Evolutionary conservation across 495 filamentous ascomycete species (phyloP).

Genomic region (Evernia prunastri): DNA sequence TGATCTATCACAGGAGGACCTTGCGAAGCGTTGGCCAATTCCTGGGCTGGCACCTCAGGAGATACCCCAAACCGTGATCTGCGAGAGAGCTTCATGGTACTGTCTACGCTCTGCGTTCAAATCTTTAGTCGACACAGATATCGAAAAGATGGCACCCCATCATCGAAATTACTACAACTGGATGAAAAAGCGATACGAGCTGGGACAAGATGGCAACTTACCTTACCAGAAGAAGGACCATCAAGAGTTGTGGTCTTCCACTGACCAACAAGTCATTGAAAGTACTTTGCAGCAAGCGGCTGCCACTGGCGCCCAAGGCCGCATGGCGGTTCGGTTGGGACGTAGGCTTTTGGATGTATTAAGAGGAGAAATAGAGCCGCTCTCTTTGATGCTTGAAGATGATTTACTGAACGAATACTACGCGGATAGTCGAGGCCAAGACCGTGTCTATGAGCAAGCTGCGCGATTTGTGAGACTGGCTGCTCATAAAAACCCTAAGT

Average conservation of each 20-base stretch:
- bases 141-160: neutral
- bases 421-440: slow-evolving; percentile 13
- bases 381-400: slow-evolving; percentile 38
- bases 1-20: neutral
- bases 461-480: slow-evolving; percentile 28
- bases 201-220: neutral
- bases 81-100: neutral
- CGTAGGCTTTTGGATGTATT: slow-evolving; percentile 31
- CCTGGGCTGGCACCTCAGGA: neutral
- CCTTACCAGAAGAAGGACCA: neutral
- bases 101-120: neutral
- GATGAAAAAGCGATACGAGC: neutral
- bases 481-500: slow-evolving; percentile 17
- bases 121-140: neutral
- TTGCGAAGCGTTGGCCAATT: neutral
- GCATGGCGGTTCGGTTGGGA: neutral
- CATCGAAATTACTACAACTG: neutral
- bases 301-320: neutral
- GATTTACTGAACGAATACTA: slow-evolving; percentile 21
- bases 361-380: slow-evolving; percentile 34
- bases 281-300: neutral
- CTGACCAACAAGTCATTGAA: neutral
- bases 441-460: slow-evolving; percentile 11
- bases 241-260: neutral
- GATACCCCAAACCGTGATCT: neutral